Percentiles rank a stretch among this genome's conserved stretches.
Evolutionary conservation across 2,329 filamentous ascomycete species (phyloP).

Genomic region (Laburnicola sp.): DNA sequence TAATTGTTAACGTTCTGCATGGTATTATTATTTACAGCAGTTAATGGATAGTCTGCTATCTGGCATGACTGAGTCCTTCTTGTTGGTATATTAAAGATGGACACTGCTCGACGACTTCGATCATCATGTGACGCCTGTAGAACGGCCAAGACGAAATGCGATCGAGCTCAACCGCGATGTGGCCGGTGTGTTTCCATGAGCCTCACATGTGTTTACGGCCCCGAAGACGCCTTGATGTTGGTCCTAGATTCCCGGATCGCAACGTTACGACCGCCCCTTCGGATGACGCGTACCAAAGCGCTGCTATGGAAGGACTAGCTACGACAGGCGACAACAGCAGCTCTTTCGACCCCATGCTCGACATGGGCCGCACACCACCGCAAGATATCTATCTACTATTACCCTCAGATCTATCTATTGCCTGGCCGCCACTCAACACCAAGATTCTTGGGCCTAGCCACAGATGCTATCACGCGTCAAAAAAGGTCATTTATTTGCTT

Average conservation of each 20-base stretch:
- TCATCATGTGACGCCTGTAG: slow-evolving; percentile 13
- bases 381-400: background rate
- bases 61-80: background rate
- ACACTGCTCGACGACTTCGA: slow-evolving; percentile 4
- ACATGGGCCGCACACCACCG: background rate
- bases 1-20: background rate
- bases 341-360: background rate
- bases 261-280: background rate
- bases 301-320: background rate
- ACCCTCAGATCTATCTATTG: background rate
- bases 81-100: background rate
- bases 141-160: slow-evolving; percentile 10
- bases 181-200: slow-evolving; percentile 4
- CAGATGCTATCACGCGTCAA: slow-evolving; percentile 9
- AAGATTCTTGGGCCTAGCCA: background rate
- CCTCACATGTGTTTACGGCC: slow-evolving; percentile 10
- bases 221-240: slow-evolving; percentile 4
- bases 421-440: background rate
- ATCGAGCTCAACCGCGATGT: slow-evolving; percentile 10
- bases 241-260: background rate
- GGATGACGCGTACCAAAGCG: background rate
- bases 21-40: background rate
- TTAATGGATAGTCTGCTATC: background rate
- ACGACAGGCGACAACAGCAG: background rate
- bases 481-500: slow-evolving; percentile 4